A percentile compares a stretch with the other conserved stretches of the same genome.
Conservation (phyloP, 805 yeast species). For the Ogataea thermomethanolica region DNA sequence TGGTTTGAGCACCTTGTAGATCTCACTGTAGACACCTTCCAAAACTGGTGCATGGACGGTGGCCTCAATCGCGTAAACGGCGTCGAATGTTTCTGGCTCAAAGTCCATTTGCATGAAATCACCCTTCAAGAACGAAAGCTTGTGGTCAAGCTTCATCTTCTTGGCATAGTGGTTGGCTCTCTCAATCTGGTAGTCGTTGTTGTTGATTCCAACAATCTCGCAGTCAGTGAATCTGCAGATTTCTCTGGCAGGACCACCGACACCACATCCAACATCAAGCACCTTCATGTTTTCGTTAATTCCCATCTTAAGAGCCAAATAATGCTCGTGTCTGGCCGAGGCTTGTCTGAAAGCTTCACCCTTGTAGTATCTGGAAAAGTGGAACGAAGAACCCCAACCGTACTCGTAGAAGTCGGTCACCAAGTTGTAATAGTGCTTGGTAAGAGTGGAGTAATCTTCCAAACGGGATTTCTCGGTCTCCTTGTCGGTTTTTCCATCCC, state of each 20-base stretch:
- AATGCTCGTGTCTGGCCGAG: conserved; percentile 96
- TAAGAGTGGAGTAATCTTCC: conserved; percentile 82
- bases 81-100: conserved; percentile 84
- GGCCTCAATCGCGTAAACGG: conserved; percentile 97
- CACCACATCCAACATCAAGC: conserved; percentile 98
- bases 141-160: conserved; percentile 59
- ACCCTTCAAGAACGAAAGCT: conserved; percentile 87
- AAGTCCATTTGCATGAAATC: conserved; percentile 99
- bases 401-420: conserved; percentile 98
- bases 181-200: conserved; percentile 94
- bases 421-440: conserved; percentile 93
- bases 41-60: conserved; percentile 96
- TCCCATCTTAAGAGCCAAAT: conserved; percentile 82
- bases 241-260: conserved; percentile 99
- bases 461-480: conserved; percentile 71
- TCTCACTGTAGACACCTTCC: conserved; percentile 94
- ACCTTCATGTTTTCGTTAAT: conserved; percentile 78
- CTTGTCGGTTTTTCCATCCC: conserved; percentile 86
- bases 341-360: conserved; percentile 96
- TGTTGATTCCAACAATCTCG: conserved; percentile 84
- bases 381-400: conserved; percentile 99
- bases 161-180: conserved; percentile 83
- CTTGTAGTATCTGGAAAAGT: conserved; percentile 87
- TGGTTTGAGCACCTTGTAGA: conserved; percentile 92
- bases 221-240: conserved; percentile 88